A percentile compares a stretch with the other conserved stretches of the same genome.
Evolutionary conservation across 1,284 basidiomycete genomes (phyloP).

Genomic region (Pseudomicrostroma phylloplanum): DNA sequence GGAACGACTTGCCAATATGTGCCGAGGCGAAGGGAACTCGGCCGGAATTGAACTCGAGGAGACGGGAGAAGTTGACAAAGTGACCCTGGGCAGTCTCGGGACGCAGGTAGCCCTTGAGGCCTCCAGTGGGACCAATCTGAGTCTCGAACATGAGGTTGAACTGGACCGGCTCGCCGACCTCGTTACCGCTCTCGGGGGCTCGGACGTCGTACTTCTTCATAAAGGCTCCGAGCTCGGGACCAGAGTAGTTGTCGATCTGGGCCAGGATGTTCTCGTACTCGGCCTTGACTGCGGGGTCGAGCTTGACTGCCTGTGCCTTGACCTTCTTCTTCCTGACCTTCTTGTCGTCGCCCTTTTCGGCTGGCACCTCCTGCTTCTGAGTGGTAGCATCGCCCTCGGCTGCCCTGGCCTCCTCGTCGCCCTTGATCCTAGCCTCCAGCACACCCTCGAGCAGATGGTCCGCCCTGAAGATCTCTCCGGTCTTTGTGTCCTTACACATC

Average conservation of each 20-base stretch:
- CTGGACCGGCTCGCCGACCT: conserved; percentile 82
- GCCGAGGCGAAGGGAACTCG: conserved; percentile 93
- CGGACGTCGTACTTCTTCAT: conserved; percentile 75
- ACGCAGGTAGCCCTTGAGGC: conserved; percentile 90
- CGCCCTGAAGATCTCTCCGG: conserved; percentile 90
- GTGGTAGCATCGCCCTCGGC: conserved; percentile 46
- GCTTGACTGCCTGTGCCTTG: conserved; percentile 69
- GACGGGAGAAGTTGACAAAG: conserved; percentile 95
- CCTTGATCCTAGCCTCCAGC: conserved; percentile 78
- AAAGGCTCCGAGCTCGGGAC: conserved; percentile 78
- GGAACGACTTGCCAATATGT: conserved; percentile 91
- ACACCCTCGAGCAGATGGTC: conserved; percentile 95
- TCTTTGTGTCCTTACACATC: conserved; percentile 96
- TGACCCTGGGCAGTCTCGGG: conserved; percentile 98
- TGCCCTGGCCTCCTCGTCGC: conserved; percentile 81
- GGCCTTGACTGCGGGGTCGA: conserved; percentile 68
- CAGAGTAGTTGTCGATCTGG: conserved; percentile 91
- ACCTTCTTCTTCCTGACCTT: conserved; percentile 75
- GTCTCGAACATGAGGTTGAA: conserved; percentile 99
- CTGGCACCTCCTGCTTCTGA: conserved; percentile 9
- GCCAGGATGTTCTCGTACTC: conserved; percentile 80
- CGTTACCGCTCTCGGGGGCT: conserved; percentile 88
- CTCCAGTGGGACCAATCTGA: conserved; percentile 94
- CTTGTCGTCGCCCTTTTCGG: conserved; percentile 41
- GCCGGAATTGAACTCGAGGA: conserved; percentile 97